phyloP scores from a whole-genome alignment of 768 basidiomycete species.

The Russula griseocarnosa region DNA sequence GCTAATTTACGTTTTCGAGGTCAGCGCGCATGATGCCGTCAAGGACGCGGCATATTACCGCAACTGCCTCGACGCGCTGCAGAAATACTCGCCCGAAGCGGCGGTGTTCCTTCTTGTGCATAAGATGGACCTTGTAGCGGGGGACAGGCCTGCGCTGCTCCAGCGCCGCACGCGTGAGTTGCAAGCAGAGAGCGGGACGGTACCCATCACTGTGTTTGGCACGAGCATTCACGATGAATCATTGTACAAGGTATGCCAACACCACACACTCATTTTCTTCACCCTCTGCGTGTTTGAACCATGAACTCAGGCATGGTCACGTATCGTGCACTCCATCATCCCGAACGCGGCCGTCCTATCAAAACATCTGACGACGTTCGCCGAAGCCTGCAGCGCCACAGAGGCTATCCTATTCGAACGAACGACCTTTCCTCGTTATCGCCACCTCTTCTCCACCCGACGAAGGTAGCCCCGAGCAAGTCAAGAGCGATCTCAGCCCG shows the following conservation, averaged over 20 bases:
- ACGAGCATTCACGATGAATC: conserved; percentile 98
- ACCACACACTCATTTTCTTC: not conserved
- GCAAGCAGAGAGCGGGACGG: conserved; percentile 59
- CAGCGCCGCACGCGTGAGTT: conserved; percentile 72
- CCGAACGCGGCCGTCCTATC: conserved; percentile 90
- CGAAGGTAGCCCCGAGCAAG: conserved; percentile 32
- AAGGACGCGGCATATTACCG: conserved; percentile 91
- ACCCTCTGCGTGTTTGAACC: conserved; percentile 3
- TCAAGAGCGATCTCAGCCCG: conserved; percentile 46
- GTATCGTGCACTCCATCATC: conserved; percentile 88
- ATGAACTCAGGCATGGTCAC: conserved; percentile 84
- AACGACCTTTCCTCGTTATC: conserved; percentile 97
- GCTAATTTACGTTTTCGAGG: conserved; percentile 98
- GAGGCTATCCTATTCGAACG: conserved; percentile 97
- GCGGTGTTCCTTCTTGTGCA: conserved; percentile 88
- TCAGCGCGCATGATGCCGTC: conserved; percentile 76
- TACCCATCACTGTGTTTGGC: conserved; percentile 69
- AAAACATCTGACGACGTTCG: conserved; percentile 81
- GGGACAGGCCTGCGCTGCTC: conserved; percentile 55
- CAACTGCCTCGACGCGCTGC: conserved; percentile 81
- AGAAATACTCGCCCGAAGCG: conserved; percentile 75
- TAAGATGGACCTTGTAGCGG: conserved; percentile 93
- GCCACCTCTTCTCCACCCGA: conserved; percentile 64
- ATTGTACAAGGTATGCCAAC: conserved; percentile 76
- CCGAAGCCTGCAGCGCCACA: conserved; percentile 80